Evolutionary conservation across 2,329 filamentous ascomycete species (phyloP), one percentile per base, ranked within the genome.

Genomic region (Hyphodiscus sp.): DNA sequence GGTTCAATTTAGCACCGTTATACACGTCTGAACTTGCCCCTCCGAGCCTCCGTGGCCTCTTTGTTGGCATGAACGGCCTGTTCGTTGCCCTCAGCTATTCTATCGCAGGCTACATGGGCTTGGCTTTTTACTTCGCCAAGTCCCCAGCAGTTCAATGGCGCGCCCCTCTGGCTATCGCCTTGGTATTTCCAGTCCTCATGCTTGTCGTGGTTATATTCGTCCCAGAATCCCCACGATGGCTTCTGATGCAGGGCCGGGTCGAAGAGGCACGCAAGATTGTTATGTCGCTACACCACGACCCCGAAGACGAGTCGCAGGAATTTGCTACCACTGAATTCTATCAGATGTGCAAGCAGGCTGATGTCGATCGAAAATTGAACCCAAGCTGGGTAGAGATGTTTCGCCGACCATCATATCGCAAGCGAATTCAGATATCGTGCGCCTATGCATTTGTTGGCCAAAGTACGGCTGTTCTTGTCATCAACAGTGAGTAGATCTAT

Each of bases 301-400:
- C 47, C 15, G 23, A 23, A 13, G 55, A 55, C 47, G 11, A 30
- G 5, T 20, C 20, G 13, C 23, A 56, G 8, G 20, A 43, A 2
- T 56, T 44, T 42, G 51, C 48, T 1, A 4, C 2, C 2, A n/a
- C 11, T 4, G 33, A 38, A 10, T 13, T 38, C 33, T 38, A 6
- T 10, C 55, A 58, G 30, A 58, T 58, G n/a, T 13, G 41, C 18
- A 48, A 47, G 43, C 55, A 58, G 41, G 20, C 47, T 5, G 30
- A 29, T 2, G 13, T 55, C 15, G 55, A 55, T 45, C 29, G 42
- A 3, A 47, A 41, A 7, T 33, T 58, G 1, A 10, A 23, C 4
- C 2, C 33, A 6, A 20, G 26, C 9, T 58, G 50, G 45, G 6
- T n/a, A 1, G 20, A 50, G 6, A 52, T 58, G 9, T 48, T 55